Percentiles rank a stretch among this genome's conserved stretches.
Conservation (phyloP, 371 early-diverging fungal genomes). For the Mucor mucedo region DNA sequence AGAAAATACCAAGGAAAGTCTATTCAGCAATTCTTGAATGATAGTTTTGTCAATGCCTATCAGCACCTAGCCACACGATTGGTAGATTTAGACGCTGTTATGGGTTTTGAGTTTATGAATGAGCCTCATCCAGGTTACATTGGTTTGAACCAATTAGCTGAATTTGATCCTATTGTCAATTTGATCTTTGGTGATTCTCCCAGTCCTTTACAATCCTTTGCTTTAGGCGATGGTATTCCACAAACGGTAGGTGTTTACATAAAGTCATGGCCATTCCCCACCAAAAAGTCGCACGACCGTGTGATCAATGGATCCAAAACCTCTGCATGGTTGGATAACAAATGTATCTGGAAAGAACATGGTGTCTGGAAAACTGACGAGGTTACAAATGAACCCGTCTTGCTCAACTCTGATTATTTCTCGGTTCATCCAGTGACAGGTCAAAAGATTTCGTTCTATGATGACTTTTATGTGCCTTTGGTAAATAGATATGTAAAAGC, state of each 20-base stretch:
- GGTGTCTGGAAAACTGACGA: slow-evolving; percentile 75
- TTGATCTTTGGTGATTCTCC: slow-evolving; percentile 75
- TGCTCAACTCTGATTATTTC: slow-evolving; percentile 69
- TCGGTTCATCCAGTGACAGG: slow-evolving; percentile 64
- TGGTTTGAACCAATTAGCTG: slow-evolving; percentile 60
- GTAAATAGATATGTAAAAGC: slow-evolving; percentile 64
- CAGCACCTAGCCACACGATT: slow-evolving; percentile 63
- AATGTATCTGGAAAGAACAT: slow-evolving; percentile 79
- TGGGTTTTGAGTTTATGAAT: slow-evolving; percentile 84
- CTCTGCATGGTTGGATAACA: slow-evolving; percentile 64
- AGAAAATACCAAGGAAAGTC: slow-evolving; percentile 52
- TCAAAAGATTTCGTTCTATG: slow-evolving; percentile 59
- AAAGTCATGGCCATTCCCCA: slow-evolving; percentile 79
- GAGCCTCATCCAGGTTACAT: slow-evolving; percentile 85
- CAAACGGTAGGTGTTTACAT: slow-evolving; percentile 73
- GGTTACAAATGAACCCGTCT: slow-evolving; percentile 54
- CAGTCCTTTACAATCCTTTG: slow-evolving; percentile 73
- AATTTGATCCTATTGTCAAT: slow-evolving; percentile 70
- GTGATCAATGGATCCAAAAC: slow-evolving; percentile 59
- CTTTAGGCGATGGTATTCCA: slow-evolving; percentile 67
- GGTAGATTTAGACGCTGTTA: slow-evolving; percentile 62
- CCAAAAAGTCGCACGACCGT: slow-evolving; percentile 58
- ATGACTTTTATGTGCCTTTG: slow-evolving; percentile 74
- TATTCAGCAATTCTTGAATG: slow-evolving; percentile 62
- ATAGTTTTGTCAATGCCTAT: slow-evolving; percentile 59